Evolutionary conservation across 2,329 filamentous ascomycete genomes (phyloP).

Genomic region (Trichoderma oligosporum): DNA sequence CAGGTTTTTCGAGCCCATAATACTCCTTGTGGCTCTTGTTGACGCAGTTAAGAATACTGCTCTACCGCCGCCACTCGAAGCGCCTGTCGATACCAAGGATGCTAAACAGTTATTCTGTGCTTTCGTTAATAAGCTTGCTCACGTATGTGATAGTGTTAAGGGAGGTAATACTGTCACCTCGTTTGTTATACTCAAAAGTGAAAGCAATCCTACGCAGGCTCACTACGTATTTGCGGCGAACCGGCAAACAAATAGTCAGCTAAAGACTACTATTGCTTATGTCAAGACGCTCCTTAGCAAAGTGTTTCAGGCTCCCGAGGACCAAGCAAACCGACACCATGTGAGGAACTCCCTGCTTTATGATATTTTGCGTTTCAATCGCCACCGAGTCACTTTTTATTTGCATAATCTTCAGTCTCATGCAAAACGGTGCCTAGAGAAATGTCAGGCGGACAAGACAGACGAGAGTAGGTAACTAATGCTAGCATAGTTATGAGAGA

Average conservation of each 20-base stretch:
- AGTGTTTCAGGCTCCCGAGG: not conserved
- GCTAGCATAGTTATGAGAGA: not conserved
- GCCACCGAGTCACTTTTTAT: not conserved
- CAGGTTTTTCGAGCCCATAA: not conserved
- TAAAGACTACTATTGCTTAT: not conserved
- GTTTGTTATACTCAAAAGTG: not conserved
- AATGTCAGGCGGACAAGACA: not conserved
- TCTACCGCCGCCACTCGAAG: not conserved
- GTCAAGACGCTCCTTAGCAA: not conserved
- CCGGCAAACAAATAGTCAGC: not conserved
- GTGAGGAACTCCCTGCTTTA: not conserved
- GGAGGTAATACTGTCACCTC: not conserved
- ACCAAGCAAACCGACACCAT: not conserved
- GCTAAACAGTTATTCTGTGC: not conserved
- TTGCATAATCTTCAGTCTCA: not conserved
- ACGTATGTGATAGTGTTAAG: not conserved
- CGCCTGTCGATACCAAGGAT: not conserved
- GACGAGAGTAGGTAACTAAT: not conserved
- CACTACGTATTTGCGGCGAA: not conserved
- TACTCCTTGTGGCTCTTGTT: not conserved
- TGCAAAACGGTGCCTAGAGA: not conserved
- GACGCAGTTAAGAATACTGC: not conserved
- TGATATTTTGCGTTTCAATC: not conserved
- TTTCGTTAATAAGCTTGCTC: not conserved
- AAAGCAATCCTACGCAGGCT: not conserved